phyloP scores from a whole-genome alignment of 441 rosid species.

The Hura crepitans region DNA sequence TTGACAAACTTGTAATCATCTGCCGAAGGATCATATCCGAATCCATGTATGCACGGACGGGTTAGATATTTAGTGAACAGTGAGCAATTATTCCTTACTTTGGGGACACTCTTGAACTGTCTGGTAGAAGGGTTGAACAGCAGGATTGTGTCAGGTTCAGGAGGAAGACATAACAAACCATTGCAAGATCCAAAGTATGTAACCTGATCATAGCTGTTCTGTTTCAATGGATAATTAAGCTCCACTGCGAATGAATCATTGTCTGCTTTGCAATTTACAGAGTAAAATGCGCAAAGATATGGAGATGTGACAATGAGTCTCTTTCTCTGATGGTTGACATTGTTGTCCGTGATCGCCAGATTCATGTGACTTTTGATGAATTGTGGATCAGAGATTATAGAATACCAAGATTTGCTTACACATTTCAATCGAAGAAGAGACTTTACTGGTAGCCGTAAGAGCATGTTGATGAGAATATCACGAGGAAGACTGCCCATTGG shows the following conservation, averaged over 20 bases:
- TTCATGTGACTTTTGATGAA: slow-evolving; percentile 27
- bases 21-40: slow-evolving; percentile 34
- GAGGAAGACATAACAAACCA: slow-evolving; percentile 23
- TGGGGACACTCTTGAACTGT: slow-evolving; percentile 10
- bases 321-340: too few relatives aligned
- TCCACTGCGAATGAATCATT: too few relatives aligned
- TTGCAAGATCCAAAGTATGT: slow-evolving; percentile 25
- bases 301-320: too few relatives aligned
- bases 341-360: neutral
- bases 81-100: too few relatives aligned
- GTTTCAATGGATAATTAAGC: too few relatives aligned
- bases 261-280: neutral
- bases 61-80: too few relatives aligned
- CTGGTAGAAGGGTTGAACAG: slow-evolving; percentile 24
- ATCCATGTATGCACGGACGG: too few relatives aligned
- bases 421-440: slow-evolving; percentile 17
- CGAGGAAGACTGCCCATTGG: too few relatives aligned
- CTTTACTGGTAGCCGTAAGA: slow-evolving; percentile 23
- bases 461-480: slow-evolving; percentile 22
- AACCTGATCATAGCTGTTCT: too few relatives aligned
- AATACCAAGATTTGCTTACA: slow-evolving; percentile 17
- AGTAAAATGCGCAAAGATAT: slow-evolving; percentile 1
- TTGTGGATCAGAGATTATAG: slow-evolving; percentile 18
- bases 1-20: slow-evolving; percentile 40
- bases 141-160: slow-evolving; percentile 6